Conservation (phyloP, 495 filamentous ascomycete genomes). For the Talaromyces thailandensis region DNA sequence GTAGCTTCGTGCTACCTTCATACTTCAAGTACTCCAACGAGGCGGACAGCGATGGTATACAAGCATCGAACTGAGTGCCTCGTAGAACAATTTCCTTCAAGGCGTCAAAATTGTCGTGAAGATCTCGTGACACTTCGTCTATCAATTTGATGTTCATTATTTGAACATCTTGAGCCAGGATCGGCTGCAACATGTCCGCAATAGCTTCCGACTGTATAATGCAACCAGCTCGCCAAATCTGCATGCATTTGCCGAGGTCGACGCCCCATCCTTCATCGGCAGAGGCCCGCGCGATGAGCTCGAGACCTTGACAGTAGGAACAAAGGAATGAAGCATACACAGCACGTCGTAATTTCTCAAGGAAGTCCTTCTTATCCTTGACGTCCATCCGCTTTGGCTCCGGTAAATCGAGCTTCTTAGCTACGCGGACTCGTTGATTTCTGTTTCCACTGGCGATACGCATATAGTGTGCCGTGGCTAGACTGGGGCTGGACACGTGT, state of each 20-base stretch:
- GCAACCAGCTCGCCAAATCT: constrained; percentile 66
- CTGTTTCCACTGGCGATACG: constrained; percentile 58
- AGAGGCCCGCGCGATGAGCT: constrained; percentile 54
- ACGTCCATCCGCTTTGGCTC: constrained; percentile 31
- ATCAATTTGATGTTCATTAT: constrained; percentile 37
- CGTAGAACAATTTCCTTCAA: constrained; percentile 52
- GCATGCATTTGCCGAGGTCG: constrained; percentile 46
- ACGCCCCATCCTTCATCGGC: constrained; percentile 56
- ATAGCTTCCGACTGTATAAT: constrained; percentile 67
- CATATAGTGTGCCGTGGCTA: constrained; percentile 55
- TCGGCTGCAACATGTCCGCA: constrained; percentile 44
- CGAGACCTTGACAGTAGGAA: constrained; percentile 59
- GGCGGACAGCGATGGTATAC: constrained; percentile 54
- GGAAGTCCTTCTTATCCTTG: constrained; percentile 36
- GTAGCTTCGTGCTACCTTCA: constrained; percentile 42
- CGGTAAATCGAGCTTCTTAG: constrained; percentile 33
- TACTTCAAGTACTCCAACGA: constrained; percentile 67
- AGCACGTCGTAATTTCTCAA: constrained; percentile 52
- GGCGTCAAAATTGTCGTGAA: constrained; percentile 39
- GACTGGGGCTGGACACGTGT: constrained; percentile 58
- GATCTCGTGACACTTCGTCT: constrained; percentile 42
- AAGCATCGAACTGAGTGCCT: constrained; percentile 50
- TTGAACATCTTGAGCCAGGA: constrained; percentile 22
- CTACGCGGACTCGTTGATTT: constrained; percentile 38
- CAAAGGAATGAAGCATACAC: constrained; percentile 56